Percentiles rank a stretch among this genome's conserved stretches.
phyloP scores from a whole-genome alignment of 192 early-diverging fungal species.

The Paraglomus brasilianum region DNA sequence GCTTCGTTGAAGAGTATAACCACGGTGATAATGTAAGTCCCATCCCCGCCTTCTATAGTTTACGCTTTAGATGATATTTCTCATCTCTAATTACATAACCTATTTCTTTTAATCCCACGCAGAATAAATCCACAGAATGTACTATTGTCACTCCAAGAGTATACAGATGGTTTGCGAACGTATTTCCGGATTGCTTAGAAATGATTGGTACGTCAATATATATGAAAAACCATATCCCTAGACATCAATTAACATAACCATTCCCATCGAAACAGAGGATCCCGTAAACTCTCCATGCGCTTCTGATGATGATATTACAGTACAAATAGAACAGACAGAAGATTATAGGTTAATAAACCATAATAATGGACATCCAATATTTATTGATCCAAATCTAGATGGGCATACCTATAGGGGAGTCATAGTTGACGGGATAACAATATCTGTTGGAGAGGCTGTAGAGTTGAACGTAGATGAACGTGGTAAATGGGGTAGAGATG shows the following conservation, averaged over 20 bases:
- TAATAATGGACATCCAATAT: background rate
- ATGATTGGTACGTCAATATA: slow-evolving; percentile 6
- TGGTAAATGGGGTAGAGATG: background rate
- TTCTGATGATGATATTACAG: background rate
- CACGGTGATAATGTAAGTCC: no score
- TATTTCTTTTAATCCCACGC: no score
- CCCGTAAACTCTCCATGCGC: no score
- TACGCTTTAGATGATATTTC: no score
- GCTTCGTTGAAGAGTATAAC: no score
- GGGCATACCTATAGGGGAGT: background rate
- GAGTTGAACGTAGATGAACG: background rate
- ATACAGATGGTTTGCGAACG: slow-evolving; percentile 9
- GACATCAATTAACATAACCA: background rate
- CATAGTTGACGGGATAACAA: background rate
- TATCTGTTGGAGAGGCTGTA: background rate
- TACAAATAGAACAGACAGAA: background rate
- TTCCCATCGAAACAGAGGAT: background rate
- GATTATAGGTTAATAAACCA: background rate
- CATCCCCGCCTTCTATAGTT: no score
- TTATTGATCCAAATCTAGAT: background rate
- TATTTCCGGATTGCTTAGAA: slow-evolving; percentile 4
- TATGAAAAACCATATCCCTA: background rate
- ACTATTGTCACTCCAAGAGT: slow-evolving; percentile 25
- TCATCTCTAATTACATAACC: no score
- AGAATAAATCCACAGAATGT: background rate